Percentiles rank a stretch among this genome's conserved stretches.
These are phyloP conservation scores for Russula virescens DNA, from an alignment of 768 basidiomycete genomes.

Conservation along the genomic window DNA sequence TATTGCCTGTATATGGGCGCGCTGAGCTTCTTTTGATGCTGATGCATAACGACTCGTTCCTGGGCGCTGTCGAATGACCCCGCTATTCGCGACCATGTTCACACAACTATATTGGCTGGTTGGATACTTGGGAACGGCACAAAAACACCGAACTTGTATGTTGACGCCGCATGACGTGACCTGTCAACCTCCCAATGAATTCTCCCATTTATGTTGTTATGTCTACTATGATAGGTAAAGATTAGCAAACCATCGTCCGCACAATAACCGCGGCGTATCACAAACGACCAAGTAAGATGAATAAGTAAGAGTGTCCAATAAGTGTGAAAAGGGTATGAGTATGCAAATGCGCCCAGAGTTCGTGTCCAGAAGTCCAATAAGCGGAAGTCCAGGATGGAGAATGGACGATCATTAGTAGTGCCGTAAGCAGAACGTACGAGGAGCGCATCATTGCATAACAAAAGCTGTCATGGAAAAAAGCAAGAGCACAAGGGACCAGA, in stretches of 20 bases:
- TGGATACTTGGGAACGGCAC: too few species aligned
- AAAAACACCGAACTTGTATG: neutral
- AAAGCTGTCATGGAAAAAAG: neutral
- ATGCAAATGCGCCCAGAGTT: neutral
- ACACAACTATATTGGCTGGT: too few species aligned
- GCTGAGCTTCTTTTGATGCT: neutral
- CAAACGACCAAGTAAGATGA: neutral
- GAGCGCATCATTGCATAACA: neutral
- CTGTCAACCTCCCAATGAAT: neutral
- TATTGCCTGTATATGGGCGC: too few species aligned
- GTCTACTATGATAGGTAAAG: neutral
- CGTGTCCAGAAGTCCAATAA: neutral
- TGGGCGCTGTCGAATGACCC: neutral
- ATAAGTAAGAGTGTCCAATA: neutral
- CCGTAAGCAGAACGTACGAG: neutral
- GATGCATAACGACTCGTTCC: neutral
- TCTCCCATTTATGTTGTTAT: neutral
- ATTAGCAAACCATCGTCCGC: neutral
- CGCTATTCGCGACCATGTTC: too few species aligned
- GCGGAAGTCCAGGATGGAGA: neutral
- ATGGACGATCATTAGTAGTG: neutral
- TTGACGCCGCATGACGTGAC: constrained; percentile 1
- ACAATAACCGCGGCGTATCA: neutral
- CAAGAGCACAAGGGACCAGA: too few species aligned
- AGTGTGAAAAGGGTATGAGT: neutral